These are phyloP conservation scores for Nakazawaea ernobii DNA, from an alignment of 805 yeast species.

Conservation along the genomic window DNA sequence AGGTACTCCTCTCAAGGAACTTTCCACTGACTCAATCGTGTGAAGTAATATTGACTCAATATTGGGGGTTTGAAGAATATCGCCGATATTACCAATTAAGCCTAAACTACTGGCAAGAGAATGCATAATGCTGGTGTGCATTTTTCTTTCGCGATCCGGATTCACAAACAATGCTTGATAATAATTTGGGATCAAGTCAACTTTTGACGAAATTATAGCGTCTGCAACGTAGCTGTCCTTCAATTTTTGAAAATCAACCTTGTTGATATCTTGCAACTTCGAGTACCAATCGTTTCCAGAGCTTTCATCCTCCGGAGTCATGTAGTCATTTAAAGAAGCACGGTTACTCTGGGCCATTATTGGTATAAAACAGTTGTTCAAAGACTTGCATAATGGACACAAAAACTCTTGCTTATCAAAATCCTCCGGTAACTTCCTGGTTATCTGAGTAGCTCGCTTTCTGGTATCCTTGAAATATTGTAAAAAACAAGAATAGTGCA, in stretches of 20 bases:
- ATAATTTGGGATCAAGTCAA: constrained; percentile 1
- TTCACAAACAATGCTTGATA: constrained; percentile 5
- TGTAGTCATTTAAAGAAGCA: constrained; percentile 18
- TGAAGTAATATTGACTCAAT: constrained; percentile 31
- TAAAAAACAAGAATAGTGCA: constrained; percentile 76
- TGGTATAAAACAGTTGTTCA: constrained; percentile 82
- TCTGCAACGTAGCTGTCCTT: constrained; percentile 1
- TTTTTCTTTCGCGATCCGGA: constrained; percentile 4
- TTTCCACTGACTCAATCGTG: constrained; percentile 61
- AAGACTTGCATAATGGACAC: constrained; percentile 88
- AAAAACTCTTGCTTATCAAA: constrained; percentile 64
- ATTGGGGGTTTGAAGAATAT: constrained; percentile 8
- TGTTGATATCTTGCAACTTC: constrained; percentile 23
- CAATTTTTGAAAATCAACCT: constrained; percentile 16
- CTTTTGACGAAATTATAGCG: neutral
- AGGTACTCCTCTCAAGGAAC: constrained; percentile 50
- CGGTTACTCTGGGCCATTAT: constrained; percentile 52
- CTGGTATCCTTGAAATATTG: constrained; percentile 55
- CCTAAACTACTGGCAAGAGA: constrained; percentile 8
- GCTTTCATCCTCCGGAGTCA: neutral
- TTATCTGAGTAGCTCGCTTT: constrained; percentile 60
- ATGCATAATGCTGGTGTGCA: constrained; percentile 7
- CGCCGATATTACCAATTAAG: constrained; percentile 3
- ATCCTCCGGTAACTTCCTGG: constrained; percentile 68
- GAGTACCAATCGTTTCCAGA: constrained; percentile 9